Base-by-base conservation (phyloP, 345 rosid genomes). In the Lagerstroemia speciosa region DNA sequence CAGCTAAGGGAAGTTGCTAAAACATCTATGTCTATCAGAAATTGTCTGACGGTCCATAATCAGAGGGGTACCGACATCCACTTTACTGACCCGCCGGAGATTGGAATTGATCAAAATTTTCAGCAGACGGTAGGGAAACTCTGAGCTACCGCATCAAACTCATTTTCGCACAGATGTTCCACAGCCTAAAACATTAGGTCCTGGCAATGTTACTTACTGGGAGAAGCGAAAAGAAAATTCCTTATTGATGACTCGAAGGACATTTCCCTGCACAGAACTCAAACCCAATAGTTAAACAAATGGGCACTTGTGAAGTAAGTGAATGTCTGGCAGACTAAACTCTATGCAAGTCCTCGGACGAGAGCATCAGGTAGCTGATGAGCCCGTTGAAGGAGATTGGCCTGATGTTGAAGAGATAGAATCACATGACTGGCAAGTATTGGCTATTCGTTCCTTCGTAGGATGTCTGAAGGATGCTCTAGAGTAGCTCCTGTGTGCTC, bases 401-500 rank as follows among this genome's bases (percentile, higher is more conserved):
- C 48, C 19, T 5, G 55, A 16, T 2, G 24, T 20, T 11, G 15
- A 45, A 19, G 19, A 15, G 17, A 1, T 11, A 5, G 22, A 0
- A 3, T 26, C 63, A 58, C 27, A 53, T 0, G 30, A 24, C 29
- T 53, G 22, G 30, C 29, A 0, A 6, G 5, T 65, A 43, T 50
- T n/a, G n/a, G 74, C 83, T 71, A 80, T 26, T 65, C 77, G 26
- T 87, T 75, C 75, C 83, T 86, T 58, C 75, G 71, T 57, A 91
- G 78, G 72, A 81, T 92, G 53, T 93, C 97, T 2, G 96, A 81
- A 36, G 97, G 96, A 72, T 88, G 71, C 83, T 94, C 99, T 41
- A 94, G 84, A 14, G 97, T 94, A 60, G 87, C 93, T 74, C 94
- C 97, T 7, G 91, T 95, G 67, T 91, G 90, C 36, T 87, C 93